Base-by-base conservation (phyloP, 108 stramenopile species). In the Discostella stelligeroides region DNA sequence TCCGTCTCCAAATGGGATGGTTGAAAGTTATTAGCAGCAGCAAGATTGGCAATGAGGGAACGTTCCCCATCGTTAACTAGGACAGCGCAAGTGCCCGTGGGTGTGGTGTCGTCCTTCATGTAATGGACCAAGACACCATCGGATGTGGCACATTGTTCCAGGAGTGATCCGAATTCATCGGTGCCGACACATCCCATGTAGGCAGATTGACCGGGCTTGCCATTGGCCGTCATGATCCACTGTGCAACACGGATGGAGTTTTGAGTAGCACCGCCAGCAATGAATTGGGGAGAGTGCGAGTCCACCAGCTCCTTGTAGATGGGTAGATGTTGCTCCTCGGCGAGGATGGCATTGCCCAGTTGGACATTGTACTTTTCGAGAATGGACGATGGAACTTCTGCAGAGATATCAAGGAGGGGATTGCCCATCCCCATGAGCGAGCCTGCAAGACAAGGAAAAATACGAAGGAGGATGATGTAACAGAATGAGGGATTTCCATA, bases 191-290 rank as follows among this genome's bases (percentile, higher is more conserved):
- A 91, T 57, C 98, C 98, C 76, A 97, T 82, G 82, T 87, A 99
- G 48, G 95, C 95, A 54, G 88, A 89, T 55, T 83, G 75, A 4
- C 76, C 82, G 24, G 84, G 62, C 75, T 82, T 82, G 40, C 83
- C 77, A 47, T 83, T 55, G 51, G 78, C 72, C 47, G 68, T 61
- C 51, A 95, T 54, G 96, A 98, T 99, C 99, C 99, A 99, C 76
- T 98, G 98, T 10, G 98, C 98, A 12, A 99, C 98, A 59, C 99
- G 97, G 86, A 99, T 98, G 64, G 95, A 90, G 90, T 99, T 99
- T 84, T 98, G 99, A 9, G 99, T 99, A 28, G 99, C 99, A 7
- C 99, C 99, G 12, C 99, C 99, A 7, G 99, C 99, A 78, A 99
- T 98, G 93, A 91, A 99, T 60, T 96, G 72, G 12, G 96, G 95